These are phyloP conservation scores for Diatrype stigma DNA, from an alignment of 2,329 filamentous ascomycete genomes.

Conservation along the genomic window DNA sequence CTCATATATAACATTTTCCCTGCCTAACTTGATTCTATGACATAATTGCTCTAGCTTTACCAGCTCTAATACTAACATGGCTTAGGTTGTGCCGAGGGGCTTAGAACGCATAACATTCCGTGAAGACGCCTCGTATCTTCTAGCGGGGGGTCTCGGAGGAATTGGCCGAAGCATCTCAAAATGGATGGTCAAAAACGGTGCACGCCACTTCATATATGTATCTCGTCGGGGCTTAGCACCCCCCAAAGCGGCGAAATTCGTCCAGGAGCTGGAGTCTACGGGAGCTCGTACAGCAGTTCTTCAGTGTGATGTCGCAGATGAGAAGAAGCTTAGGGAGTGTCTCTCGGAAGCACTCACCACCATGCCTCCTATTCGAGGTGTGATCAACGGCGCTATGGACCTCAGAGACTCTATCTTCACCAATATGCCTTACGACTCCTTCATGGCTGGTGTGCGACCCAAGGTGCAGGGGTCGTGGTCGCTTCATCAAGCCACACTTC, in stretches of 20 bases:
- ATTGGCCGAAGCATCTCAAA: not conserved
- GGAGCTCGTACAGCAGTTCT: constrained; percentile 1
- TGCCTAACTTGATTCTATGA: not conserved
- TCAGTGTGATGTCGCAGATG: constrained; percentile 2
- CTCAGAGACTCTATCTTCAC: constrained; percentile 1
- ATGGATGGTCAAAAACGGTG: constrained; percentile 2
- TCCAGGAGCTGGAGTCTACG: not conserved
- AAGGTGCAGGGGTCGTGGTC: constrained; percentile 11
- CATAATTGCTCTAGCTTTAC: no score
- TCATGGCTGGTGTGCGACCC: not conserved
- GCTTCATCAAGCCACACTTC: constrained; percentile 16
- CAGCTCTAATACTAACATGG: not conserved
- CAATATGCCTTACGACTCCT: constrained; percentile 6
- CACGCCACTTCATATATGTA: constrained; percentile 3
- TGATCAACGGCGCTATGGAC: constrained; percentile 10
- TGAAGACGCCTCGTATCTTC: not conserved
- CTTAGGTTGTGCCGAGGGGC: not conserved
- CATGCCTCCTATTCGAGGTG: constrained; percentile 8
- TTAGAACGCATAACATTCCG: not conserved
- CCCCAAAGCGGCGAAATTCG: not conserved
- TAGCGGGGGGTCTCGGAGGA: not conserved
- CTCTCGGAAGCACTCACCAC: not conserved
- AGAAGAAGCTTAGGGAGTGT: not conserved
- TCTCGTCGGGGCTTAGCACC: not conserved
- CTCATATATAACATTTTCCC: not conserved